A percentile compares a stretch with the other conserved stretches of the same genome.
These are phyloP conservation scores for Leishmania braziliensis DNA, from an alignment of 208 protist species.

Conservation along the genomic window DNA sequence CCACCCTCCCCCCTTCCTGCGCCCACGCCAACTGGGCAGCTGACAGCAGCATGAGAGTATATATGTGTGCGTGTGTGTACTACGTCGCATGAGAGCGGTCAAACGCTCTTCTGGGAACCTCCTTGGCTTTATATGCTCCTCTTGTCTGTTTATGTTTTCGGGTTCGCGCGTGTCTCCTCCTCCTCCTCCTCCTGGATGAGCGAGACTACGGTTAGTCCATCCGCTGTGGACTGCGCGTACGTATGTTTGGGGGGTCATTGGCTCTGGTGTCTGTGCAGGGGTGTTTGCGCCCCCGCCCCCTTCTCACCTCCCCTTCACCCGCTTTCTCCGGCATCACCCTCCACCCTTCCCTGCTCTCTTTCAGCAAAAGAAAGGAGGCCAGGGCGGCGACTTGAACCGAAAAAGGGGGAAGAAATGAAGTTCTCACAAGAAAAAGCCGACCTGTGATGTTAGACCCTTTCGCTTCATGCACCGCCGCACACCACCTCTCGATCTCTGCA, in stretches of 20 bases:
- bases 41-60: not conserved
- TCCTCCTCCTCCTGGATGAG: too few relatives aligned
- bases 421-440: not conserved
- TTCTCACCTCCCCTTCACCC: not conserved
- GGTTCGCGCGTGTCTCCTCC: not conserved
- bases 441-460: not conserved
- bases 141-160: not conserved
- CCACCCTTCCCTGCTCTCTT: not conserved
- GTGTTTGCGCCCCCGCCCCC: not conserved
- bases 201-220: not conserved
- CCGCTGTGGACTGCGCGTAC: not conserved
- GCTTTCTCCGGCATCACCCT: not conserved
- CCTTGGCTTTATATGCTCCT: not conserved
- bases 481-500: not conserved
- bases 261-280: not conserved
- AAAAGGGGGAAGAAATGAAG: not conserved
- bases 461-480: not conserved
- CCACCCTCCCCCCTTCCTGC: not conserved
- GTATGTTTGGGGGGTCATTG: not conserved
- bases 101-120: not conserved
- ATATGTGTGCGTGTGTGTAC: not conserved
- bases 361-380: not conserved
- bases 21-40: not conserved
- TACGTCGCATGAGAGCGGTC: not conserved
- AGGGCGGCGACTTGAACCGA: not conserved